phyloP scores from a whole-genome alignment of 306 rosid species.

The Rosa persica region DNA sequence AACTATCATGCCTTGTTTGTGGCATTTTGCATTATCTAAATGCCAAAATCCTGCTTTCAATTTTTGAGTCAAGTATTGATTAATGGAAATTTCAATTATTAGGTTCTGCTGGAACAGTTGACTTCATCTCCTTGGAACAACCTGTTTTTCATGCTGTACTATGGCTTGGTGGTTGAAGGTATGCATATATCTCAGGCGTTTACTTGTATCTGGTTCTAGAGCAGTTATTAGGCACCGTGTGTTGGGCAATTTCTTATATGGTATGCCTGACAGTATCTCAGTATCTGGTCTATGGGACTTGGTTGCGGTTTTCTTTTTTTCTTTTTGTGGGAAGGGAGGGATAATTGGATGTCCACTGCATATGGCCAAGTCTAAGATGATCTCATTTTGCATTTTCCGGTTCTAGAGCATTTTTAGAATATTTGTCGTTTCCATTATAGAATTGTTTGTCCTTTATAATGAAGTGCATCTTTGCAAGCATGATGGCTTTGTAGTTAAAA shows the following conservation, averaged over 20 bases:
- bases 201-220: neutral
- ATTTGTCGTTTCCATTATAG: neutral
- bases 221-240: neutral
- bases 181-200: conserved; percentile 15
- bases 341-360: neutral
- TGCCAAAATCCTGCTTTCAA: neutral
- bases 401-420: neutral
- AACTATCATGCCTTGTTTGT: neutral
- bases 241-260: neutral
- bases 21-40: conserved; percentile 8
- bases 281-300: neutral
- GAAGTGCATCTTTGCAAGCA: too few species aligned
- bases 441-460: neutral
- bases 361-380: neutral
- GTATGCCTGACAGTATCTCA: neutral
- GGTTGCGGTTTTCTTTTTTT: neutral
- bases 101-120: conserved; percentile 87
- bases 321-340: neutral
- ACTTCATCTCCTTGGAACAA: conserved; percentile 90
- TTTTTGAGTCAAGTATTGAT: conserved; percentile 18
- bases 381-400: neutral
- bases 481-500: neutral
- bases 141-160: conserved; percentile 77
- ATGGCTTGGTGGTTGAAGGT: conserved; percentile 94
- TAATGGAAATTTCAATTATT: conserved; percentile 25